Evolutionary conservation across 2,329 filamentous ascomycete genomes (phyloP).

Genomic region (Fusarium transvaalense): DNA sequence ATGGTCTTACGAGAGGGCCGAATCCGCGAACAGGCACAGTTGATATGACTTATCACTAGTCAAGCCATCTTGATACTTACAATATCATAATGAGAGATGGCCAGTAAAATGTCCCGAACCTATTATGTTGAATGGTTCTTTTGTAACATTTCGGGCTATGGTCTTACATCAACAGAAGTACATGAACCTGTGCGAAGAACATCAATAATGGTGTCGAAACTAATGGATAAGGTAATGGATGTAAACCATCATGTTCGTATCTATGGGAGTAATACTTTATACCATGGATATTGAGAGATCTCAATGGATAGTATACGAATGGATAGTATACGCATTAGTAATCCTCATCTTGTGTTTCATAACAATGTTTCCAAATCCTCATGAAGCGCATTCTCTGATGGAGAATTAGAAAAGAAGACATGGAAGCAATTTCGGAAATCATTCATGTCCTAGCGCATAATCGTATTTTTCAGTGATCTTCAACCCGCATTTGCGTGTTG

Average conservation of each 20-base stretch:
- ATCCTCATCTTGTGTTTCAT: not conserved
- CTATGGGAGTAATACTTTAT: not conserved
- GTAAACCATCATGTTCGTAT: not conserved
- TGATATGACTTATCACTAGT: not conserved
- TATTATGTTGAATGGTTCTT: not conserved
- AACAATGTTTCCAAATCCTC: no score
- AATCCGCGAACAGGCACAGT: not conserved
- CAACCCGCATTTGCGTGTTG: slow-evolving; percentile 33
- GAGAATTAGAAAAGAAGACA: not conserved
- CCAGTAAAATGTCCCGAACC: not conserved
- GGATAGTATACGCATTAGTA: not conserved
- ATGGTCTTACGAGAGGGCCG: not conserved
- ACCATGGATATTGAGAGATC: not conserved
- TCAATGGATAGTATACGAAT: no score
- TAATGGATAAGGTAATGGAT: not conserved
- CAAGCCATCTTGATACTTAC: not conserved
- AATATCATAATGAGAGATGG: not conserved
- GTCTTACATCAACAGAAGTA: not conserved
- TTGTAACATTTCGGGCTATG: not conserved
- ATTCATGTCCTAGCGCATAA: slow-evolving; percentile 16
- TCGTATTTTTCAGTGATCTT: slow-evolving; percentile 10
- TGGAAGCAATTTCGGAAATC: not conserved
- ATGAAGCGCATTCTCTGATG: not conserved
- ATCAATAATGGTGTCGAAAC: not conserved
- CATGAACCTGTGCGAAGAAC: not conserved